Evolutionary conservation across 2,329 filamentous ascomycete species (phyloP).

Genomic region (Sporothrix dimorphospora): DNA sequence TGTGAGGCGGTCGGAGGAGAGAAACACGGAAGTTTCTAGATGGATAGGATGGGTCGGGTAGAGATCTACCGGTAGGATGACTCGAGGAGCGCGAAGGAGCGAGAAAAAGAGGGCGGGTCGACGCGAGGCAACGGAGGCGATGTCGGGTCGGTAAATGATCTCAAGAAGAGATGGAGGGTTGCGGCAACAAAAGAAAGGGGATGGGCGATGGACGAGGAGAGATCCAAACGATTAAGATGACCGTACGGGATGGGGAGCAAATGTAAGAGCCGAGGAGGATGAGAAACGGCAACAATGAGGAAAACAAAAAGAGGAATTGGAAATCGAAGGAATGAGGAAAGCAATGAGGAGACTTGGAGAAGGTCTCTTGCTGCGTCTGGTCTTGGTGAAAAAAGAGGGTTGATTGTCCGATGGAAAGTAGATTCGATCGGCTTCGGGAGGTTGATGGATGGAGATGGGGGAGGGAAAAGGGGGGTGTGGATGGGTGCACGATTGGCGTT

Average conservation of each 20-base stretch:
- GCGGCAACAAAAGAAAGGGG: slow-evolving; percentile 13
- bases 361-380: background rate
- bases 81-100: background rate
- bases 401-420: background rate
- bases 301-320: background rate
- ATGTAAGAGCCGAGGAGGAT: background rate
- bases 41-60: background rate
- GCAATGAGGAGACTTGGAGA: background rate
- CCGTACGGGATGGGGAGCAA: background rate
- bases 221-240: background rate
- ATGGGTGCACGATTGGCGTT: slow-evolving; percentile 15
- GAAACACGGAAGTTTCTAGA: slow-evolving; percentile 7
- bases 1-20: background rate
- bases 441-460: slow-evolving; percentile 5
- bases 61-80: background rate
- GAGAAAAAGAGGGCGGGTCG: background rate
- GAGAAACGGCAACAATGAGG: background rate
- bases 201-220: background rate
- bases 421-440: background rate
- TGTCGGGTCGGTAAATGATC: background rate
- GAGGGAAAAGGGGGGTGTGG: slow-evolving; percentile 11
- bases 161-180: slow-evolving; percentile 5
- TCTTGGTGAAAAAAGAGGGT: background rate
- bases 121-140: slow-evolving; percentile 18
- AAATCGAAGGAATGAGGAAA: background rate